Percentiles rank a stretch among this genome's conserved stretches.
Conservation (phyloP, 352 stramenopile genomes). For the Phytopythium helicoides region DNA sequence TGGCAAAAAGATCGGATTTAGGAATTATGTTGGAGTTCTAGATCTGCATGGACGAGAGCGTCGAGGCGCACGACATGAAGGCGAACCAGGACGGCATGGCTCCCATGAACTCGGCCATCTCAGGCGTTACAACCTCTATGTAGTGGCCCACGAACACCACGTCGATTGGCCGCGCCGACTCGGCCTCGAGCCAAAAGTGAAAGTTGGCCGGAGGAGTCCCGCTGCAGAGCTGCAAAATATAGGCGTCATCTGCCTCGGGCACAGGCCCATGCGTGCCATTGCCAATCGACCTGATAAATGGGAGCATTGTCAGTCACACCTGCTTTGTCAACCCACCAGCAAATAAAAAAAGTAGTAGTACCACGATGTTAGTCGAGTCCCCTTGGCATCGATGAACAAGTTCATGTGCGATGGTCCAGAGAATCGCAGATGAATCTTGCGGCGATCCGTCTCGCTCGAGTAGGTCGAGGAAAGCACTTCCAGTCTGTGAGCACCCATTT, state of each 20-base stretch:
- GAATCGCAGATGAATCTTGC: conserved; percentile 65
- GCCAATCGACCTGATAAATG: conserved; percentile 53
- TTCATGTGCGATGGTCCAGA: conserved; percentile 66
- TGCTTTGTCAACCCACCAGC: neutral
- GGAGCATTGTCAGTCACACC: conserved; percentile 1
- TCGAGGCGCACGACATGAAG: conserved; percentile 44
- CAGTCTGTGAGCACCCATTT: conserved; percentile 20
- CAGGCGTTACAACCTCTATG: conserved; percentile 46
- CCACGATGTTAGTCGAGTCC: conserved; percentile 66
- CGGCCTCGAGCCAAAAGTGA: conserved; percentile 78
- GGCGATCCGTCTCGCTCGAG: conserved; percentile 40
- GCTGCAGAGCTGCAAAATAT: conserved; percentile 74
- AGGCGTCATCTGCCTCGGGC: conserved; percentile 55
- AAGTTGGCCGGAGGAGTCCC: conserved; percentile 53
- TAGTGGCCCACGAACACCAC: conserved; percentile 67
- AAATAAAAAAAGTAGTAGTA: conserved; percentile 16
- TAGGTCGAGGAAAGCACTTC: conserved; percentile 63
- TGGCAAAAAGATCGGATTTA: too few species aligned
- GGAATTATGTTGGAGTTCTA: conserved; percentile 15
- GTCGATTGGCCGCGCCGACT: conserved; percentile 43
- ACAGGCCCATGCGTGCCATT: conserved; percentile 57
- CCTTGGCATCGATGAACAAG: conserved; percentile 77
- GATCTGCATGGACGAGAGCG: conserved; percentile 55
- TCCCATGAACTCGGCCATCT: conserved; percentile 40
- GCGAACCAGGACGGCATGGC: conserved; percentile 52